Conservation (phyloP, 2,329 filamentous ascomycete species). For the Trichoderma afroharzianum region DNA sequence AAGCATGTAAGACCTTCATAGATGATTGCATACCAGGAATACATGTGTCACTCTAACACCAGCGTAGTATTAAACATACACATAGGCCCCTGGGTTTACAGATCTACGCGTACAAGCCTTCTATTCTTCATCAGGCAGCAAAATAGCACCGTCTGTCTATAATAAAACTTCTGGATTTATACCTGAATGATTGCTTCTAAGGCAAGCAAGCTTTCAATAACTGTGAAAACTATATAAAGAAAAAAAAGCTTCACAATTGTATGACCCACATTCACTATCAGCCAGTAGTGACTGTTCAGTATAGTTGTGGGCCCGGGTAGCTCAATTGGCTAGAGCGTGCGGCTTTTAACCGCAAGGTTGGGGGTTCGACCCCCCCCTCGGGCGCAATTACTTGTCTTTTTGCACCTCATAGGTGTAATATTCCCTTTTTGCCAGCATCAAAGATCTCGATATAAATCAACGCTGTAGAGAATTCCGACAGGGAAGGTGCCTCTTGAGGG, state of each 20-base stretch:
- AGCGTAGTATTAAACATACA: not conserved
- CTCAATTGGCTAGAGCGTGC: conserved; percentile 35
- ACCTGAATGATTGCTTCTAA: not conserved
- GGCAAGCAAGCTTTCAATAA: too few relatives aligned
- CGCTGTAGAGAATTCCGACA: not conserved
- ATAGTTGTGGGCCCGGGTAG: conserved; percentile 26
- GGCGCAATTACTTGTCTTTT: conserved; percentile 21
- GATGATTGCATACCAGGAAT: too few relatives aligned
- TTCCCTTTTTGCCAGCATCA: not conserved
- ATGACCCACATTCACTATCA: not conserved
- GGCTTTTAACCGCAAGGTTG: conserved; percentile 35
- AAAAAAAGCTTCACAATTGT: not conserved
- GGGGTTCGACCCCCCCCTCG: conserved; percentile 33
- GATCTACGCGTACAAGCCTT: too few relatives aligned
- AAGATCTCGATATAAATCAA: not conserved
- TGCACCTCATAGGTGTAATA: not conserved
- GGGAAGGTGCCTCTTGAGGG: not conserved
- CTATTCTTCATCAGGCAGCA: too few relatives aligned
- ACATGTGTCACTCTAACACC: too few relatives aligned
- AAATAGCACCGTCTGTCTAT: too few relatives aligned
- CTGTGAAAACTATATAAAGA: not conserved
- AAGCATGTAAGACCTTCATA: too few relatives aligned
- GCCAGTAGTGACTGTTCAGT: not conserved
- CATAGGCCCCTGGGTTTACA: too few relatives aligned
- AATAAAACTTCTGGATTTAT: not conserved